A percentile compares a stretch with the other conserved stretches of the same genome.
Evolutionary conservation across 2,329 filamentous ascomycete species (phyloP).

Genomic region (Phialemonium atrogriseum): DNA sequence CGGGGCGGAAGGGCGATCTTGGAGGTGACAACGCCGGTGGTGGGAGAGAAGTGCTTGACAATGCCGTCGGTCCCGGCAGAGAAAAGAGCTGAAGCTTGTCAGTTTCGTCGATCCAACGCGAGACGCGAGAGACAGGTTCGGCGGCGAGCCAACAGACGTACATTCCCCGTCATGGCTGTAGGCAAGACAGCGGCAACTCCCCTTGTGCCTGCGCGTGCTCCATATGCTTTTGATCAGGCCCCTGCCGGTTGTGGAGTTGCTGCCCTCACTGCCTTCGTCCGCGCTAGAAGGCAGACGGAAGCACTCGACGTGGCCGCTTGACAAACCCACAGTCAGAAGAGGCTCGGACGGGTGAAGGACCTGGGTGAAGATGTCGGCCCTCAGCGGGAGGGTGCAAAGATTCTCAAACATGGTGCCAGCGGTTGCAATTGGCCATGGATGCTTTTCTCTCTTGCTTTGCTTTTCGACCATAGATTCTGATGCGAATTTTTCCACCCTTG

Average conservation of each 20-base stretch:
- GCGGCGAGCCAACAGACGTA: slow-evolving; percentile 27
- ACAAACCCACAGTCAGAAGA: slow-evolving; percentile 76
- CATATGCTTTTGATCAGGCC: slow-evolving; percentile 75
- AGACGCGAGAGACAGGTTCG: background rate
- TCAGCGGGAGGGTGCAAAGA: slow-evolving; percentile 79
- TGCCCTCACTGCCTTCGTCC: slow-evolving; percentile 39
- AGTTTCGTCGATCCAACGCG: background rate
- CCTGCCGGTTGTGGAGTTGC: slow-evolving; percentile 46
- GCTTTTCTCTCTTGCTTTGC: background rate
- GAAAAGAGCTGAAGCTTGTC: slow-evolving; percentile 39
- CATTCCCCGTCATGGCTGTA: slow-evolving; percentile 72
- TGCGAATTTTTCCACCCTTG: background rate
- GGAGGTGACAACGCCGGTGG: slow-evolving; percentile 60
- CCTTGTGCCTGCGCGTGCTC: slow-evolving; percentile 86
- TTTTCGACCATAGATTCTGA: background rate
- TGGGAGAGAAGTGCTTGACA: slow-evolving; percentile 45
- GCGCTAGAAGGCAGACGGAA: slow-evolving; percentile 59
- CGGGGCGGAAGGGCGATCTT: slow-evolving; percentile 70
- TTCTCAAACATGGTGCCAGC: slow-evolving; percentile 88
- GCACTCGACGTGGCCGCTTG: slow-evolving; percentile 77
- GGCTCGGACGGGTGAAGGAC: slow-evolving; percentile 78
- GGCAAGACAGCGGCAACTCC: slow-evolving; percentile 75
- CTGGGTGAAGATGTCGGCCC: slow-evolving; percentile 80
- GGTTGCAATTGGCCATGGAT: no score
- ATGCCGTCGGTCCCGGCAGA: slow-evolving; percentile 53